Percentiles rank a stretch among this genome's conserved stretches.
phyloP scores from a whole-genome alignment of 495 filamentous ascomycete species.

The Neohortaea acidophila region DNA sequence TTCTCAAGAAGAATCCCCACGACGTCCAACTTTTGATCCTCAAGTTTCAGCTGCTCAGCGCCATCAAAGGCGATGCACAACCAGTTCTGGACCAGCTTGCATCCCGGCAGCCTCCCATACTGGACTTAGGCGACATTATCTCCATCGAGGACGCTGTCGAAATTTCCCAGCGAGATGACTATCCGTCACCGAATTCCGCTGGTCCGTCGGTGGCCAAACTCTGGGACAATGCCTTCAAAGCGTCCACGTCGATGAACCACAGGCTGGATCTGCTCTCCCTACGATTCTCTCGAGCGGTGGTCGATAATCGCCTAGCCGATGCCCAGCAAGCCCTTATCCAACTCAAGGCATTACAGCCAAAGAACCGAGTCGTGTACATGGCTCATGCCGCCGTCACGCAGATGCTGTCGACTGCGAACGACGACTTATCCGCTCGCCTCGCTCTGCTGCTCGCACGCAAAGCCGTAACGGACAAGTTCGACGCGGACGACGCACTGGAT shows the following conservation, averaged over 20 bases:
- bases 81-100: constrained; percentile 3
- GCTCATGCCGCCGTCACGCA: constrained; percentile 17
- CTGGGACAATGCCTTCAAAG: constrained; percentile 12
- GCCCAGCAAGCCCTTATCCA: constrained; percentile 16
- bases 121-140: constrained; percentile 3
- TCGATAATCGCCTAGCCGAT: constrained; percentile 4
- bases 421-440: constrained; percentile 12
- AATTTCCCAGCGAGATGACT: constrained; percentile 2
- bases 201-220: constrained; percentile 10
- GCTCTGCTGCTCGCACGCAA: constrained; percentile 12
- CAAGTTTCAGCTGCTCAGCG: constrained; percentile 9
- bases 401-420: constrained; percentile 11
- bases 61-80: neutral
- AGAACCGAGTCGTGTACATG: constrained; percentile 15
- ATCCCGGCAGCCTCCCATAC: neutral
- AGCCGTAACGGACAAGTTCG: constrained; percentile 13
- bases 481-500: constrained; percentile 12
- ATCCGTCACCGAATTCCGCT: constrained; percentile 1
- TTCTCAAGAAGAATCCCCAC: constrained; percentile 9
- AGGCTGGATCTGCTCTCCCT: constrained; percentile 4
- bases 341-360: constrained; percentile 13
- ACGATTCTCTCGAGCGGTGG: constrained; percentile 11
- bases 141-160: constrained; percentile 2
- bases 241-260: neutral
- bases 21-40: constrained; percentile 8